Percentiles rank a stretch among this genome's conserved stretches.
phyloP scores from a whole-genome alignment of 163 green algal genomes.

The Prototheca wickerhamii region DNA sequence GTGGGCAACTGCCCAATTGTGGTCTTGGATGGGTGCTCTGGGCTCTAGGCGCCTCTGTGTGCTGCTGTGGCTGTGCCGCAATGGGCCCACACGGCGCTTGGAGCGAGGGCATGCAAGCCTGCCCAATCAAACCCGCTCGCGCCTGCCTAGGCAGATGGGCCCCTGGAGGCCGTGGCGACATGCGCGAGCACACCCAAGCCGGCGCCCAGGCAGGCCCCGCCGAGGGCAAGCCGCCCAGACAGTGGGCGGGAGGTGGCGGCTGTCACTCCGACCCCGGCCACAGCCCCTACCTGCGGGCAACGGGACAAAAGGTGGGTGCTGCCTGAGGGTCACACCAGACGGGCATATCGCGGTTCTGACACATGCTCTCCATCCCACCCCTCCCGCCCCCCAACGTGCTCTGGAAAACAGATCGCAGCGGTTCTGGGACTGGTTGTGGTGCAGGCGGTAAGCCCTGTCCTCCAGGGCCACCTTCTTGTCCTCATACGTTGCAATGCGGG shows the following conservation, averaged over 20 bases:
- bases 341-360: background rate
- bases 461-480: constrained; percentile 23
- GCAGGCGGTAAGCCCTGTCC: constrained; percentile 48
- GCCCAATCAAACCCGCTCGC: background rate
- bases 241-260: background rate
- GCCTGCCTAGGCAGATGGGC: background rate
- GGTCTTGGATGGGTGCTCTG: too few species aligned
- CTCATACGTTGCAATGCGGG: background rate
- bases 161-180: background rate
- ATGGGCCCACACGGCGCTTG: too few species aligned
- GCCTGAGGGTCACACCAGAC: background rate
- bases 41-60: too few species aligned
- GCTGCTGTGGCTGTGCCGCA: too few species aligned
- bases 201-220: constrained; percentile 8
- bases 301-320: background rate
- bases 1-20: too few species aligned
- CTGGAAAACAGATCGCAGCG: constrained; percentile 25
- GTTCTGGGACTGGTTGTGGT: constrained; percentile 47
- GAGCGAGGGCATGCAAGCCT: too few species aligned
- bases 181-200: constrained; percentile 13
- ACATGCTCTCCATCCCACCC: background rate
- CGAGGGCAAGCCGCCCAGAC: background rate
- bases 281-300: background rate
- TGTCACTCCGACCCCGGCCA: background rate
- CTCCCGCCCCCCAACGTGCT: background rate